Evolutionary conservation across 1,284 basidiomycete genomes (phyloP), one percentile per base, ranked within the genome.

Genomic region (Athelia psychrophila): DNA sequence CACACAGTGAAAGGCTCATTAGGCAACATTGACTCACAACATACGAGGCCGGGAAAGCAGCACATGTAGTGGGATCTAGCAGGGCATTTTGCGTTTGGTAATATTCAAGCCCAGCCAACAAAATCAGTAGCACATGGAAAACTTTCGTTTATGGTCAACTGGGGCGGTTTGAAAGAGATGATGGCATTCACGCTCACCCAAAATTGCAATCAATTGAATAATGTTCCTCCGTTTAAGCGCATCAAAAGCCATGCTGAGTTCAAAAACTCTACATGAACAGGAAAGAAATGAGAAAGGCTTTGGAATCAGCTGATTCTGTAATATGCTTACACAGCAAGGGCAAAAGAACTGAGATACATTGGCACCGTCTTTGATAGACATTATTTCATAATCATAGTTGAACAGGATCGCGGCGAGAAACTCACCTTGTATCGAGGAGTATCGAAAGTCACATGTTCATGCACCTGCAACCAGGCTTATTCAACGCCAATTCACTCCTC

Each of bases 91-190:
- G 74, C 10, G 88, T 89, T 65, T 92, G 83, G 53, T 82, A 80
- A 18, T 91, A 74, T 74, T 92, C 89, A 19, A 92, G 74, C 5
- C 83, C 79, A 44, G 87, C 79, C 58, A 86, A 86, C 10, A 90
- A 78, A 51, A 91, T 72, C 46, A 92, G 77, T 27, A 83, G 87
- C 2, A 77, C 64, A 49, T 92, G 89, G 69, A 92, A 92, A 15
- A 80, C 89, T 91, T 19, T 16, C 16, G 10, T 12, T n/a, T 45
- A 46, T 33, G 6, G 24, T n/a, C 30, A 15, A 36, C 13, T 46
- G 30, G 16, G 45, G 25, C n/a, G n/a, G 22, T 8, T 40, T 18
- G 46, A 30, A 40, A 38, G 19, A 42, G 18, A 48, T 3, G 16
- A 16, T 10, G 5, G 9, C n/a, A n/a, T 16, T 22, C 6, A n/a